A percentile compares a stretch with the other conserved stretches of the same genome.
Evolutionary conservation across 257 asterid species (phyloP).

Genomic region (Jacaranda mimosifolia): DNA sequence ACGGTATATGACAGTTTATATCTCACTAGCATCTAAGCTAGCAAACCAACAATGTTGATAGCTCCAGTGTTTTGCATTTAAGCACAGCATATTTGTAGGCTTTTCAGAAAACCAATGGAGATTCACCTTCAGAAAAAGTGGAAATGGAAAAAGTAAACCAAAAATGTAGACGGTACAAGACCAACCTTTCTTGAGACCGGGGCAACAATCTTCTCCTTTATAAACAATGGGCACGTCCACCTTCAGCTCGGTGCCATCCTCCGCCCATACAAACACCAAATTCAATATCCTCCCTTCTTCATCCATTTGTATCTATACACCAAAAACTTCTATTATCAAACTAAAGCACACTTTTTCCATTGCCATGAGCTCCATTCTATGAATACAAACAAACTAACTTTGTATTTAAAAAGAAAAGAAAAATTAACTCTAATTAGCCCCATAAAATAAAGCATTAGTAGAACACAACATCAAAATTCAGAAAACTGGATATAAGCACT

Average conservation of each 20-base stretch:
- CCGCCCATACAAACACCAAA: constrained; percentile 97
- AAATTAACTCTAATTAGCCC: not conserved
- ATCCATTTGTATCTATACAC: constrained; percentile 70
- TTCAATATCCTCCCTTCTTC: constrained; percentile 84
- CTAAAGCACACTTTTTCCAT: not conserved
- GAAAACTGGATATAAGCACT: constrained; percentile 15
- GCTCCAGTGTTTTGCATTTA: not conserved
- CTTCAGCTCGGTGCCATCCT: constrained; percentile 76
- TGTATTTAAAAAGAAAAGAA: not conserved
- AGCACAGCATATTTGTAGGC: not conserved
- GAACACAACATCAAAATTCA: not conserved
- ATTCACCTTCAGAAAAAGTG: not conserved
- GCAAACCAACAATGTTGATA: not conserved
- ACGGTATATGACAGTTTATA: not conserved
- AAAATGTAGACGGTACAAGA: not conserved
- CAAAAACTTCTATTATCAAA: constrained; percentile 30
- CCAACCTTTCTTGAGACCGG: constrained; percentile 93
- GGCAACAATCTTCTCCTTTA: constrained; percentile 84
- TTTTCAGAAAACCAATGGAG: not conserved
- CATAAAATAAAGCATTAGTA: not conserved
- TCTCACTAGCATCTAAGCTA: not conserved
- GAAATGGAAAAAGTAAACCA: not conserved
- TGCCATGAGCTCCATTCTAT: not conserved
- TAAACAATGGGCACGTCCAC: constrained; percentile 88
- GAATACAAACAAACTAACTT: constrained; percentile 3